Conservation (phyloP, 129 eudicot genomes). For the Centrapalus pauciflorus region DNA sequence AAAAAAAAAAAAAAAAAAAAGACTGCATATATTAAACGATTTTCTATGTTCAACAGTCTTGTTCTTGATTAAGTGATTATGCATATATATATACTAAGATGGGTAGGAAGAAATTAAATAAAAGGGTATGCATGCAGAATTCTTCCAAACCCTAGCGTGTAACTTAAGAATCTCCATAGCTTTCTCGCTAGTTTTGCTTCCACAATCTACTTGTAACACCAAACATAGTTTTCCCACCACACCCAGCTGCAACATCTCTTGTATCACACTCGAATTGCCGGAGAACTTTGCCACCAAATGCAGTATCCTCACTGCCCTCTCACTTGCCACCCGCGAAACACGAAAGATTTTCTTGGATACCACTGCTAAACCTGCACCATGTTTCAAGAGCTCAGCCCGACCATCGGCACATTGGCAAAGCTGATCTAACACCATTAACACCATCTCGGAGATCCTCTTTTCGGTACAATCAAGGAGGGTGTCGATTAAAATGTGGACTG, state of each 20-base stretch:
- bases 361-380: conserved; percentile 62
- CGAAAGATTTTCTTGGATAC: conserved; percentile 65
- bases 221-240: conserved; percentile 56
- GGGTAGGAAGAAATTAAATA: conserved; percentile 37
- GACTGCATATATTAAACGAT: too few species aligned
- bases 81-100: conserved; percentile 3
- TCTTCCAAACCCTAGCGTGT: conserved; percentile 58
- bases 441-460: conserved; percentile 41
- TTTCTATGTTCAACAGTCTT: conserved; percentile 1
- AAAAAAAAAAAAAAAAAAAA: too few species aligned
- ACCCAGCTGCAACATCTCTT: conserved; percentile 68
- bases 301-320: conserved; percentile 47
- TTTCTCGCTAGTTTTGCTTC: conserved; percentile 46
- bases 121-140: conserved; percentile 47
- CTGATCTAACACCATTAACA: conserved; percentile 33
- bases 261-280: conserved; percentile 35
- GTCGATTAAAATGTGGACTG: conserved; percentile 33
- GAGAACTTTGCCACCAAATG: conserved; percentile 39
- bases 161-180: conserved; percentile 52
- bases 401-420: conserved; percentile 67
- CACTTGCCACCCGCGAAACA: conserved; percentile 48
- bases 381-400: conserved; percentile 46
- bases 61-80: too few species aligned
- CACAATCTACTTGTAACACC: conserved; percentile 50
- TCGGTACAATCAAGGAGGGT: conserved; percentile 31